A percentile compares a stretch with the other conserved stretches of the same genome.
Evolutionary conservation across 1,139 yeast genomes (phyloP).

Genomic region (Suhomyces chickasaworum): DNA sequence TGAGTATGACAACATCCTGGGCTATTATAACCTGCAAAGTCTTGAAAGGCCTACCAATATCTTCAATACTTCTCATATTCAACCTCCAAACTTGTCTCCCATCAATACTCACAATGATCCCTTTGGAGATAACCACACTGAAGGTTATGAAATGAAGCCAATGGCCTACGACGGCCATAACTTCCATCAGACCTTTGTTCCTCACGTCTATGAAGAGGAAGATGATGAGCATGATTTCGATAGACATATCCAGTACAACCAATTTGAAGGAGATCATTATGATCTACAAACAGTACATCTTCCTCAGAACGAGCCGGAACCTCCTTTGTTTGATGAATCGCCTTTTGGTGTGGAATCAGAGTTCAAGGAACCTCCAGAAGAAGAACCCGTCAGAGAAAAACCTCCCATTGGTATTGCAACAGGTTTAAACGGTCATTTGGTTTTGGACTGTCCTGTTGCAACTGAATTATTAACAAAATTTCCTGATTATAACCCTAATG

Average conservation of each 20-base stretch:
- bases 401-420: conserved; percentile 41
- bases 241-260: conserved; percentile 41
- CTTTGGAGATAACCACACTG: conserved; percentile 15
- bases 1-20: conserved; percentile 26
- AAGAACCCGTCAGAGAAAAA: conserved; percentile 35
- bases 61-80: conserved; percentile 27
- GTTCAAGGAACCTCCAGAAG: conserved; percentile 35
- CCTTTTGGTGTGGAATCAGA: conserved; percentile 37
- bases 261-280: conserved; percentile 48
- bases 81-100: conserved; percentile 23
- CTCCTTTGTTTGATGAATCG: conserved; percentile 16
- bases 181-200: conserved; percentile 46
- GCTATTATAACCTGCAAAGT: conserved; percentile 21
- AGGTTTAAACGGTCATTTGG: conserved; percentile 51
- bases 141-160: conserved; percentile 19
- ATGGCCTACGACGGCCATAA: conserved; percentile 14
- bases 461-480: conserved; percentile 47
- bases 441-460: conserved; percentile 53
- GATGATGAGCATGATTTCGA: conserved; percentile 47
- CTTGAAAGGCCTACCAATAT: conserved; percentile 24
- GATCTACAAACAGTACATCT: conserved; percentile 41
- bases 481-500: conserved; percentile 39
- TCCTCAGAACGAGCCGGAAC: conserved; percentile 18
- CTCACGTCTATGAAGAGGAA: conserved; percentile 48
- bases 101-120: conserved; percentile 17